A percentile compares a stretch with the other conserved stretches of the same genome.
These are phyloP conservation scores for Pseudogymnoascus sp. DNA, from an alignment of 2,329 filamentous ascomycete genomes.

Conservation along the genomic window DNA sequence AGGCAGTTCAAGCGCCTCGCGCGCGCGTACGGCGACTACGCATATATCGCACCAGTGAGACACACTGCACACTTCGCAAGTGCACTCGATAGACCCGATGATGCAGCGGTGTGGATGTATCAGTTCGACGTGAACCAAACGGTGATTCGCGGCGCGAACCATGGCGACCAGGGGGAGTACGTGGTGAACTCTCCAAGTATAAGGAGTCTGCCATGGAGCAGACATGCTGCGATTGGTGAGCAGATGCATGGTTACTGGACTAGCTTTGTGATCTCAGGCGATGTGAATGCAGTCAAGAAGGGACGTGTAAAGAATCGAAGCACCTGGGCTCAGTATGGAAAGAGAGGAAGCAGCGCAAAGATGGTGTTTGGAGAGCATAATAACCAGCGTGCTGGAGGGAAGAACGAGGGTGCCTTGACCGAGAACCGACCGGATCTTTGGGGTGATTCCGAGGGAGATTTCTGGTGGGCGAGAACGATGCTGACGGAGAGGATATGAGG, in stretches of 20 bases:
- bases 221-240: slow-evolving; percentile 17
- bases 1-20: slow-evolving; percentile 50
- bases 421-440: slow-evolving; percentile 36
- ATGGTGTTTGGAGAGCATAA: slow-evolving; percentile 55
- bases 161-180: slow-evolving; percentile 38
- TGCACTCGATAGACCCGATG: slow-evolving; percentile 10
- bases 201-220: not conserved
- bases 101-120: slow-evolving; percentile 45
- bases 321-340: slow-evolving; percentile 21
- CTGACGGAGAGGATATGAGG: slow-evolving; percentile 6
- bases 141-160: slow-evolving; percentile 31
- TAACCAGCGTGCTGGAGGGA: slow-evolving; percentile 40
- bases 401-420: slow-evolving; percentile 36
- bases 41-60: slow-evolving; percentile 56
- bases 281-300: slow-evolving; percentile 25
- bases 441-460: slow-evolving; percentile 44
- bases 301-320: slow-evolving; percentile 17
- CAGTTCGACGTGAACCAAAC: slow-evolving; percentile 46
- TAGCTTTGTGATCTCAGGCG: slow-evolving; percentile 26
- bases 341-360: slow-evolving; percentile 23
- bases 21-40: slow-evolving; percentile 56
- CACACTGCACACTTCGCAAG: slow-evolving; percentile 45
- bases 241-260: slow-evolving; percentile 29
- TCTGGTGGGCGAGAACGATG: slow-evolving; percentile 51
- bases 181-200: slow-evolving; percentile 33